These are phyloP conservation scores for Nidula microcarpa DNA, from an alignment of 768 basidiomycete genomes.

Conservation along the genomic window DNA sequence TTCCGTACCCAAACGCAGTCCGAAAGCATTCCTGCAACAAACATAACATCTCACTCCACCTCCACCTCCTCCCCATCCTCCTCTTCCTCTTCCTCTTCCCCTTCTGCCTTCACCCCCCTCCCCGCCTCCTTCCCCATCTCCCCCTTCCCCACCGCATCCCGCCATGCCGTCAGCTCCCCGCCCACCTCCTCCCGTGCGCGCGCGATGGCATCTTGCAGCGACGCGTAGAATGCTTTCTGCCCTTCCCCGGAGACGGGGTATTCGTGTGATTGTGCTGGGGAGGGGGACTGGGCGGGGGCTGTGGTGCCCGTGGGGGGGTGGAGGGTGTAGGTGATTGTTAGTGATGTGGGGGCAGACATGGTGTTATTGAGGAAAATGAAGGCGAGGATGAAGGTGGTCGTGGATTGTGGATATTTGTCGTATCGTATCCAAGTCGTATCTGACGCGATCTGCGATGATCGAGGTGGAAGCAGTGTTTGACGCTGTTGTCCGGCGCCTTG, in stretches of 20 bases:
- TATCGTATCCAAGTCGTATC: not conserved
- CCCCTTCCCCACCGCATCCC: slow-evolving; percentile 64
- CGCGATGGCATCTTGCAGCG: slow-evolving; percentile 44
- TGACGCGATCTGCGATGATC: too few species aligned
- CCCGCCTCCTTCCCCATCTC: slow-evolving; percentile 61
- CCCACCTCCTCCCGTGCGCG: slow-evolving; percentile 55
- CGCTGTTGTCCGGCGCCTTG: not conserved
- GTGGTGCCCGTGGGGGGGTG: not conserved
- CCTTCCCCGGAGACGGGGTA: slow-evolving; percentile 4
- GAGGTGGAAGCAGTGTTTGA: not conserved
- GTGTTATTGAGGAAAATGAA: not conserved
- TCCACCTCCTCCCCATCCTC: slow-evolving; percentile 12
- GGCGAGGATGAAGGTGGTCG: not conserved
- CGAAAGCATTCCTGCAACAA: not conserved
- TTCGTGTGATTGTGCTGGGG: too few species aligned
- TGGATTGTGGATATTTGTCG: not conserved
- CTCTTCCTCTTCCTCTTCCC: slow-evolving; percentile 37
- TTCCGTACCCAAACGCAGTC: not conserved
- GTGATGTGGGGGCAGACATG: not conserved
- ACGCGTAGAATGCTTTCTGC: slow-evolving; percentile 44
- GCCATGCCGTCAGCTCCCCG: slow-evolving; percentile 69
- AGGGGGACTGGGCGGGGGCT: not conserved
- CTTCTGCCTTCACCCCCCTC: slow-evolving; percentile 38
- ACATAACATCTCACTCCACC: slow-evolving; percentile 1
- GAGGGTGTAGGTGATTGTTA: not conserved